Base-by-base conservation (phyloP, 2,329 filamentous ascomycete genomes). In the Phyllosticta citribraziliensis region DNA sequence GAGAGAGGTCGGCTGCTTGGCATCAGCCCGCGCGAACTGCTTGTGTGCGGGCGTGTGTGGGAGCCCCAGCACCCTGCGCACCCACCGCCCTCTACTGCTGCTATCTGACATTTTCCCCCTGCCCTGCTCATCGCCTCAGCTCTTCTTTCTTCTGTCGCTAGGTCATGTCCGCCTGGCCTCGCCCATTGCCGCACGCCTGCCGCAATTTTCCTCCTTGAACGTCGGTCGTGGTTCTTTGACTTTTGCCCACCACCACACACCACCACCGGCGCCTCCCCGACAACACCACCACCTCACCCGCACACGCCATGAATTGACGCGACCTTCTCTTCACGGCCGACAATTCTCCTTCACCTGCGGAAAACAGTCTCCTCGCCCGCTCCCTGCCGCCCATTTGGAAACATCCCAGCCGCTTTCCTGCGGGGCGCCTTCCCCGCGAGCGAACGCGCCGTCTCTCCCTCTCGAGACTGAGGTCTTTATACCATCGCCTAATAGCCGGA, bases 141-240 rank as follows among this genome's bases (percentile, higher is more conserved):
- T 25, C 30, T 50, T 54, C 55, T 60, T 53, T 22, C 57, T 22
- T 19, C 35, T 40, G 51, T 53, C 35, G 53, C 35, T 22, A 17
- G n/a, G 53, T 50, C 22, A 60, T 60, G 58, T 52, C 53, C 53
- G 58, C 58, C 58, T 24, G 55, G 35, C 58, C 40, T 40, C 53
- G 33, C 51, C 52, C 11, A 14, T 33, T 47, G 24, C 58, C 40
- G 35, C 53, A 30, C 33, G 35, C 53, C 24, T n/a, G 35, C 57
- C 57, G 52, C 57, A 40, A 52, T 22, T 25, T 55, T 30, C 52
- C 52, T 30, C 22, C 58, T 55, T 47, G 40, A 47, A 6, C 17
- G 35, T 14, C n/a, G 40, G 3, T 6, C 3, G n/a, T 47, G 40
- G 3, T 47, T n/a, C 40, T 47, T 47, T 47, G 14, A 47, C 40